These are phyloP conservation scores for Ziziphus jujuba DNA, from an alignment of 306 rosid species.

Conservation along the genomic window DNA sequence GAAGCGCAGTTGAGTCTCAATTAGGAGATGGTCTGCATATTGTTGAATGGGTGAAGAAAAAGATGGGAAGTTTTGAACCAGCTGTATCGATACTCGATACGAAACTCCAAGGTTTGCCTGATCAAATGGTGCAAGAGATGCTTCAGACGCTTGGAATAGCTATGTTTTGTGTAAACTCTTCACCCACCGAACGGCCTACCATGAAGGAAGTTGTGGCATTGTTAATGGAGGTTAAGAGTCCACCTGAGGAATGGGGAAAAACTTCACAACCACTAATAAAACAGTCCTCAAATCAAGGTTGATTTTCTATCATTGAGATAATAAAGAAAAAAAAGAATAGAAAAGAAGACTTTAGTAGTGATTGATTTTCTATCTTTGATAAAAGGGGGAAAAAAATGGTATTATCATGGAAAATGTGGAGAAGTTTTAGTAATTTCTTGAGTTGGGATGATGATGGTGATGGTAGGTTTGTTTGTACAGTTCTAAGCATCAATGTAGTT, in stretches of 20 bases:
- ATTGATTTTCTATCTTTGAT: constrained; percentile 39
- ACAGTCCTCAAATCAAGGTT: constrained; percentile 72
- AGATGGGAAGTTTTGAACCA: constrained; percentile 97
- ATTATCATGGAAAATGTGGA: constrained; percentile 28
- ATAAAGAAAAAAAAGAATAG: too few species aligned
- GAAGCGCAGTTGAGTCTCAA: constrained; percentile 76
- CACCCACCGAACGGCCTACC: constrained; percentile 80
- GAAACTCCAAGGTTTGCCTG: constrained; percentile 87
- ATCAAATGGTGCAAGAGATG: constrained; percentile 98
- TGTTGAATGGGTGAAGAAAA: constrained; percentile 98
- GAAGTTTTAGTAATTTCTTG: constrained; percentile 15
- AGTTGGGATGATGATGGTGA: constrained; percentile 10
- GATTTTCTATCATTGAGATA: background rate
- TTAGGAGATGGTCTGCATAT: constrained; percentile 87
- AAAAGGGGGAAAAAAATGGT: constrained; percentile 29
- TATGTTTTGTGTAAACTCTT: constrained; percentile 94
- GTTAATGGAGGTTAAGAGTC: constrained; percentile 84
- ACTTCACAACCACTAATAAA: constrained; percentile 95
- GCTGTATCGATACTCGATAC: constrained; percentile 75
- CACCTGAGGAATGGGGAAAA: constrained; percentile 84
- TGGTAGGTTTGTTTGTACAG: constrained; percentile 59
- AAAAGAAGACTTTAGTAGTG: too few species aligned
- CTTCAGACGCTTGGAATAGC: constrained; percentile 98
- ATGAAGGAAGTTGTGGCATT: constrained; percentile 98
- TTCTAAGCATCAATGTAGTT: constrained; percentile 37